phyloP scores from a whole-genome alignment of 345 rosid genomes.

The Eucalyptus marginata region DNA sequence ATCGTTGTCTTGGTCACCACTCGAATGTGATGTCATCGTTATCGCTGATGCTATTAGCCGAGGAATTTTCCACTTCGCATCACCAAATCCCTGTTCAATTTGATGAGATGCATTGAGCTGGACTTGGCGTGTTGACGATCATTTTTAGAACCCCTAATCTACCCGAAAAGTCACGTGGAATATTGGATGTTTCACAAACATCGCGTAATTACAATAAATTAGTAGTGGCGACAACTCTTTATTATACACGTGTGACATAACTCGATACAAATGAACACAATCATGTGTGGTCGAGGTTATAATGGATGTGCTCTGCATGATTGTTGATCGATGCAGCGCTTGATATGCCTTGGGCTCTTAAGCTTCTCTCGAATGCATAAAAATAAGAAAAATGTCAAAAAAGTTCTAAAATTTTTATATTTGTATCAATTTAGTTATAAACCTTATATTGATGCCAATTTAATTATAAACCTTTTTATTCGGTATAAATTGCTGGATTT shows the following conservation, averaged over 20 bases:
- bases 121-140: not conserved
- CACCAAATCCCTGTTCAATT: not conserved
- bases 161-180: not conserved
- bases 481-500: rapidly evolving
- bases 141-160: not conserved
- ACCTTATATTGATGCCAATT: too few species aligned
- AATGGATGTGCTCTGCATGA: not conserved
- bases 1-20: not conserved
- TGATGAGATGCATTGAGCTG: not conserved
- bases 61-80: not conserved
- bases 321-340: not conserved
- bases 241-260: not conserved
- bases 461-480: rapidly evolving
- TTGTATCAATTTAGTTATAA: rapidly evolving
- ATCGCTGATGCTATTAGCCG: not conserved
- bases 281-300: rapidly evolving
- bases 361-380: not conserved
- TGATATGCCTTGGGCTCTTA: not conserved
- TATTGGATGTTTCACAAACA: not conserved
- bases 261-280: not conserved
- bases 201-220: too few species aligned
- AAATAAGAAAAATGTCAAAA: not conserved
- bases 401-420: rapidly evolving
- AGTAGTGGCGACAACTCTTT: not conserved
- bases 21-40: not conserved